These are phyloP conservation scores for Emericellopsis terricola DNA, from an alignment of 495 filamentous ascomycete species.

Conservation along the genomic window DNA sequence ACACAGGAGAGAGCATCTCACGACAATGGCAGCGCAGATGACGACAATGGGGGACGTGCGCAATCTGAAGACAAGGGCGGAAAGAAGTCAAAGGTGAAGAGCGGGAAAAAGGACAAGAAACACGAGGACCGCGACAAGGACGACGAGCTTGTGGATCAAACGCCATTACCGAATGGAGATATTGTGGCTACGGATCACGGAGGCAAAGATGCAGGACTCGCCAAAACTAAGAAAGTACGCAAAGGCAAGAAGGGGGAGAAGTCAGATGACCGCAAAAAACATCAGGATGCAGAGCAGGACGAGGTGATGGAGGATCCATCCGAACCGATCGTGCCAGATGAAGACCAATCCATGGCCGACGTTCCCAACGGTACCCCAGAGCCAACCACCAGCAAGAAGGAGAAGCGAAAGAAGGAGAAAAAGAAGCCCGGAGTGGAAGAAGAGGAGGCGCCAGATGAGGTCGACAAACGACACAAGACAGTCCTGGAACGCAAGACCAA, in stretches of 20 bases:
- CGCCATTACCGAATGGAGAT: too few relatives aligned
- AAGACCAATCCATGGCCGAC: too few relatives aligned
- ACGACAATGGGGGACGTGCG: neutral
- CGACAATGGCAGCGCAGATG: too few relatives aligned
- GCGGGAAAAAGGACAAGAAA: conserved; percentile 8
- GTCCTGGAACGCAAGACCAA: conserved; percentile 13
- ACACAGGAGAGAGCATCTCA: neutral
- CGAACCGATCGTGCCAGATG: neutral
- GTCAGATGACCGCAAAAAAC: conserved; percentile 10
- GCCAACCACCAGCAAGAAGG: conserved; percentile 7
- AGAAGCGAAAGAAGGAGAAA: conserved; percentile 11
- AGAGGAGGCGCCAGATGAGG: conserved; percentile 6
- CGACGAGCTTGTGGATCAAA: too few relatives aligned
- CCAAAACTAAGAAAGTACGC: conserved; percentile 16
- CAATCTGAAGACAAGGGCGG: neutral
- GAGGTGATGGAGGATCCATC: neutral
- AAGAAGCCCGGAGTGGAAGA: conserved; percentile 10
- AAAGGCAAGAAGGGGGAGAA: conserved; percentile 26
- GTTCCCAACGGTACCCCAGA: too few relatives aligned
- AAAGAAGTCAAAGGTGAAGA: conserved; percentile 2
- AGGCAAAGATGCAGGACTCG: too few relatives aligned
- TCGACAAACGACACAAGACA: conserved; percentile 11
- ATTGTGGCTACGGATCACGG: too few relatives aligned
- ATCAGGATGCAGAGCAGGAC: neutral
- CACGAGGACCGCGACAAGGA: conserved; percentile 1